These are phyloP conservation scores for Tricholoma sp. DNA, from an alignment of 768 basidiomycete species.

Conservation along the genomic window DNA sequence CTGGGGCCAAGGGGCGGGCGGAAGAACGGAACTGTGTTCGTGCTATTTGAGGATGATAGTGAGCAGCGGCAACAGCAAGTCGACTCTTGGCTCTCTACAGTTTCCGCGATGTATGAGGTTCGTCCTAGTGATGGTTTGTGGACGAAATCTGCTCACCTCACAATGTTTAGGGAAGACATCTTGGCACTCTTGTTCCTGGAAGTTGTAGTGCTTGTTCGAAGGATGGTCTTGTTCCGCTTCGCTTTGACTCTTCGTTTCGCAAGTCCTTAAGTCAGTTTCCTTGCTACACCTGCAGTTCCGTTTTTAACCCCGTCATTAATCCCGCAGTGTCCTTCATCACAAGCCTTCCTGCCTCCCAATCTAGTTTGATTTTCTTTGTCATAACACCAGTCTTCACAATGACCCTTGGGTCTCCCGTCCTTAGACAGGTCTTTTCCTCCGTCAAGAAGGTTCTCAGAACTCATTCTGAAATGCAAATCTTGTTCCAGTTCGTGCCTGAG, in stretches of 20 bases:
- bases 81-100: constrained; percentile 53
- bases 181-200: constrained; percentile 55
- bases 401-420: constrained; percentile 56
- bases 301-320: neutral
- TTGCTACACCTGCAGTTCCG: neutral
- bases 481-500: constrained; percentile 75
- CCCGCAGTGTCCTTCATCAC: constrained; percentile 45
- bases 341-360: constrained; percentile 30
- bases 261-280: constrained; percentile 52
- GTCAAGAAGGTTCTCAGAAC: constrained; percentile 52
- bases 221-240: constrained; percentile 58
- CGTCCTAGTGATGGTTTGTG: constrained; percentile 18
- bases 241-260: constrained; percentile 61
- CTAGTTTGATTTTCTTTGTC: constrained; percentile 62
- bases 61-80: constrained; percentile 42
- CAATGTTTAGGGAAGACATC: constrained; percentile 47
- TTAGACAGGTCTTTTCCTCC: constrained; percentile 66
- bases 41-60: constrained; percentile 60
- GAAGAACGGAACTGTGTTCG: constrained; percentile 66
- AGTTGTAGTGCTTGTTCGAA: constrained; percentile 37
- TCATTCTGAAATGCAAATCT: constrained; percentile 43
- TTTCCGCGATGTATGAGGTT: constrained; percentile 57
- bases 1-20: constrained; percentile 62
- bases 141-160: constrained; percentile 10
- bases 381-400: constrained; percentile 56